Evolutionary conservation across 2,329 filamentous ascomycete genomes (phyloP).

Genomic region (Exophiala sideris): DNA sequence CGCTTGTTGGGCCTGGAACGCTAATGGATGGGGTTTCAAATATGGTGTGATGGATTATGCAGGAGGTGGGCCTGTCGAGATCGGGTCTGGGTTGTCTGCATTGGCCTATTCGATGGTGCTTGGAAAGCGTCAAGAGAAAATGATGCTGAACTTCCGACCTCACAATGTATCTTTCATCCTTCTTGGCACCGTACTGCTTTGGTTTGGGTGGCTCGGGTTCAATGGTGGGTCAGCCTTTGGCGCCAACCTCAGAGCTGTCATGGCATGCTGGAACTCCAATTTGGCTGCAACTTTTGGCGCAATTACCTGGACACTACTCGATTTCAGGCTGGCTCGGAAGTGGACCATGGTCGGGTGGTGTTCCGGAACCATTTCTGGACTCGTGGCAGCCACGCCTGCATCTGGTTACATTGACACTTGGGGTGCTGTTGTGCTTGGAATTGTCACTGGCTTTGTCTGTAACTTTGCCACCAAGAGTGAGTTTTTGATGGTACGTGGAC

Average conservation of each 20-base stretch:
- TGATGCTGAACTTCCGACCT: slow-evolving; percentile 99
- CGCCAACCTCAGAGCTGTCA: slow-evolving; percentile 86
- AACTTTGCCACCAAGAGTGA: slow-evolving; percentile 86
- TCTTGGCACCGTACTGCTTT: slow-evolving; percentile 89
- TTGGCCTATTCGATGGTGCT: slow-evolving; percentile 95
- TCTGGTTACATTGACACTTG: slow-evolving; percentile 58
- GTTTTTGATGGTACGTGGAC: slow-evolving; percentile 39
- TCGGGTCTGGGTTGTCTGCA: slow-evolving; percentile 87
- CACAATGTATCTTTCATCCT: slow-evolving; percentile 98
- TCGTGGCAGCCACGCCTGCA: slow-evolving; percentile 82
- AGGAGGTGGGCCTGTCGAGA: slow-evolving; percentile 95
- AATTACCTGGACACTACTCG: slow-evolving; percentile 90
- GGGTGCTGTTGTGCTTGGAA: slow-evolving; percentile 60
- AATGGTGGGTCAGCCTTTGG: slow-evolving; percentile 95
- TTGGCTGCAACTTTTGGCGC: slow-evolving; percentile 87
- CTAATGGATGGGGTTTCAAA: slow-evolving; percentile 86
- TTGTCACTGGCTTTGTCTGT: slow-evolving; percentile 64
- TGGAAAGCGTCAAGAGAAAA: slow-evolving; percentile 93
- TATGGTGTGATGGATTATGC: slow-evolving; percentile 96
- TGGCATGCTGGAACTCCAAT: slow-evolving; percentile 98
- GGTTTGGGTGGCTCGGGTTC: slow-evolving; percentile 99
- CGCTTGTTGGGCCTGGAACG: slow-evolving; percentile 95
- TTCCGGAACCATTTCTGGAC: slow-evolving; percentile 79
- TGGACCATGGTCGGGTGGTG: slow-evolving; percentile 95
- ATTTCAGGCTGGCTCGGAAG: slow-evolving; percentile 90